These are phyloP conservation scores for Chenopodium quinoa DNA, from an alignment of 148 eudicot genomes.

Conservation along the genomic window DNA sequence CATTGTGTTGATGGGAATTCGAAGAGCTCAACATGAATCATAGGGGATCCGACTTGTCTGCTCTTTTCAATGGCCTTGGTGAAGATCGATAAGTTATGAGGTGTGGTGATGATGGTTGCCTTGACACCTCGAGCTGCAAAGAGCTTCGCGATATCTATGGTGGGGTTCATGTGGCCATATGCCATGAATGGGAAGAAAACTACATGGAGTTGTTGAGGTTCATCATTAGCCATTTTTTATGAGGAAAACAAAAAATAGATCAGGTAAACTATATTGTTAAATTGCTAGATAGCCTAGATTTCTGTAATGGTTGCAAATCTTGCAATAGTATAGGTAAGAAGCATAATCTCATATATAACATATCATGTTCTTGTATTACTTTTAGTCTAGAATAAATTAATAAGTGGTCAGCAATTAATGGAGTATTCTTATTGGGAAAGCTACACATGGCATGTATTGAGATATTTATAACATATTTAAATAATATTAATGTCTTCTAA, in stretches of 20 bases:
- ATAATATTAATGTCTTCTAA: no score
- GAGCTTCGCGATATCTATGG: constrained; percentile 46
- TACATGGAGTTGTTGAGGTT: constrained; percentile 35
- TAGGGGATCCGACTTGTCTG: background rate
- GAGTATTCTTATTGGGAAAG: background rate
- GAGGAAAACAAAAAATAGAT: background rate
- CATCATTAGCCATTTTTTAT: constrained; percentile 1
- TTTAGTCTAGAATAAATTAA: background rate
- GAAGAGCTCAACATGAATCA: constrained; percentile 20
- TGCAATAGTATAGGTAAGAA: background rate
- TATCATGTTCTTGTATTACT: background rate
- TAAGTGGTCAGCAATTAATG: background rate
- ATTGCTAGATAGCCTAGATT: background rate
- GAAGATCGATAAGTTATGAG: constrained; percentile 32
- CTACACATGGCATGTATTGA: no score
- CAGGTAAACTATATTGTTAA: background rate
- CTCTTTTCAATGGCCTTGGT: constrained; percentile 17
- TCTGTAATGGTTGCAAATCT: no score
- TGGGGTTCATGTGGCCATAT: constrained; percentile 64
- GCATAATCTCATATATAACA: background rate
- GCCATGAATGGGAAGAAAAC: constrained; percentile 48
- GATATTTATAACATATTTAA: no score
- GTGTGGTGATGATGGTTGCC: constrained; percentile 55
- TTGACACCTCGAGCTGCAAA: constrained; percentile 45
- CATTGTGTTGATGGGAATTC: constrained; percentile 31